Percentiles rank a stretch among this genome's conserved stretches.
These are phyloP conservation scores for Fusarium ambrosium DNA, from an alignment of 2,329 filamentous ascomycete species.

Conservation along the genomic window DNA sequence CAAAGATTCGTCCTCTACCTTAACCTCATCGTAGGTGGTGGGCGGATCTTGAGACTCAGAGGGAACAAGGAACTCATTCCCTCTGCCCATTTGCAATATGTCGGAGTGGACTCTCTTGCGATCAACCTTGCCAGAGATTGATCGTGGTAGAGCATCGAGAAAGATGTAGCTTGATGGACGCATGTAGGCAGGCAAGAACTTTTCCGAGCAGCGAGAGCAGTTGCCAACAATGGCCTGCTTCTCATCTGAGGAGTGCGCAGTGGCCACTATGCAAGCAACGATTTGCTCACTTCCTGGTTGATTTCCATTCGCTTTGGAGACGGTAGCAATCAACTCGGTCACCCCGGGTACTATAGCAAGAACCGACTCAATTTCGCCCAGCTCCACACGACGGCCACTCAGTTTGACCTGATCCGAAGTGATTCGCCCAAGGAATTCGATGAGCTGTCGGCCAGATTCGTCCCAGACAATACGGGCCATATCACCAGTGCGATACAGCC, in stretches of 20 bases:
- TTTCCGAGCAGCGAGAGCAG: not conserved
- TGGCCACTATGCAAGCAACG: constrained; percentile 6
- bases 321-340: not conserved
- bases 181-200: constrained; percentile 5
- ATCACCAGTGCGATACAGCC: constrained; percentile 10
- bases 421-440: constrained; percentile 69
- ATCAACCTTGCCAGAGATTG: constrained; percentile 11
- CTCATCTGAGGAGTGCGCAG: not conserved
- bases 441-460: constrained; percentile 70
- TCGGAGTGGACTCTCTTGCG: constrained; percentile 4
- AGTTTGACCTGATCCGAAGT: constrained; percentile 81
- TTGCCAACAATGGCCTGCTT: not conserved
- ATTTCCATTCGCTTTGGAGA: not conserved
- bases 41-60: not conserved
- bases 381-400: constrained; percentile 79
- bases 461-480: constrained; percentile 65
- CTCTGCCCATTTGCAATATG: not conserved
- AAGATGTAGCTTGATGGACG: constrained; percentile 7
- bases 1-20: not conserved
- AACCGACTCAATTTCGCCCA: constrained; percentile 73
- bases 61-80: not conserved
- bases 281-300: constrained; percentile 2
- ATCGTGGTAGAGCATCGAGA: constrained; percentile 3
- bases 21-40: not conserved
- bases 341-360: not conserved